Percentiles rank a stretch among this genome's conserved stretches.
Conservation (phyloP, 1,284 basidiomycete species). For the Peniophora sp. region DNA sequence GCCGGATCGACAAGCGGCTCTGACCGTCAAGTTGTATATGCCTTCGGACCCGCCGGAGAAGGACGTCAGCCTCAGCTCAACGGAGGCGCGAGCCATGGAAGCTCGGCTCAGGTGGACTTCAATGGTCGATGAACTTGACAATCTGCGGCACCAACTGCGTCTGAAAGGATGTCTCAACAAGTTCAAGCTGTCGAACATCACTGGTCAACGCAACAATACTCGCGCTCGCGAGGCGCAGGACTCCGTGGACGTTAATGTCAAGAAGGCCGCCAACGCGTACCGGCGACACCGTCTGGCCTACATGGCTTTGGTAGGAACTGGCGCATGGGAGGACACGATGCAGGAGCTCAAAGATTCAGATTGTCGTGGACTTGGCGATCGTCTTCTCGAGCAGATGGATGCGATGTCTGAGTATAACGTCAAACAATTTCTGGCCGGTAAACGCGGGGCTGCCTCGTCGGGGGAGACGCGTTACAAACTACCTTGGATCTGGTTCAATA, state of each 20-base stretch:
- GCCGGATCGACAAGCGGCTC: no score
- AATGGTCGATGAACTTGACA: slow-evolving; percentile 16
- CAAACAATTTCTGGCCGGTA: neutral
- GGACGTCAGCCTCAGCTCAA: neutral
- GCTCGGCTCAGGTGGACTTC: slow-evolving; percentile 11
- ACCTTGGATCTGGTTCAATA: neutral
- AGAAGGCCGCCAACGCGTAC: slow-evolving; percentile 5
- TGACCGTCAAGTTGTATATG: neutral
- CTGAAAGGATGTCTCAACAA: slow-evolving; percentile 15
- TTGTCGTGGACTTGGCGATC: slow-evolving; percentile 10
- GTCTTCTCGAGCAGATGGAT: neutral
- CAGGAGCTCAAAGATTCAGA: slow-evolving; percentile 9
- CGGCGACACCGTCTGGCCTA: slow-evolving; percentile 3
- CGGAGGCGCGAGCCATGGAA: neutral
- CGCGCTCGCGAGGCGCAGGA: slow-evolving; percentile 11
- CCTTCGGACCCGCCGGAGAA: neutral
- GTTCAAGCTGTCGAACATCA: slow-evolving; percentile 18
- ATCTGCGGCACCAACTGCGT: slow-evolving; percentile 20
- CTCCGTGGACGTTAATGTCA: slow-evolving; percentile 9
- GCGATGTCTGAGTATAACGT: neutral
- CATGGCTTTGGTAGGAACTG: slow-evolving; percentile 7
- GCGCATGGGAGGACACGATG: slow-evolving; percentile 9
- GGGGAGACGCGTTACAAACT: neutral
- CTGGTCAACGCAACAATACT: slow-evolving; percentile 19
- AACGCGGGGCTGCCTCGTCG: neutral